phyloP scores from a whole-genome alignment of 495 filamentous ascomycete species.

The Penicillium arizonense region DNA sequence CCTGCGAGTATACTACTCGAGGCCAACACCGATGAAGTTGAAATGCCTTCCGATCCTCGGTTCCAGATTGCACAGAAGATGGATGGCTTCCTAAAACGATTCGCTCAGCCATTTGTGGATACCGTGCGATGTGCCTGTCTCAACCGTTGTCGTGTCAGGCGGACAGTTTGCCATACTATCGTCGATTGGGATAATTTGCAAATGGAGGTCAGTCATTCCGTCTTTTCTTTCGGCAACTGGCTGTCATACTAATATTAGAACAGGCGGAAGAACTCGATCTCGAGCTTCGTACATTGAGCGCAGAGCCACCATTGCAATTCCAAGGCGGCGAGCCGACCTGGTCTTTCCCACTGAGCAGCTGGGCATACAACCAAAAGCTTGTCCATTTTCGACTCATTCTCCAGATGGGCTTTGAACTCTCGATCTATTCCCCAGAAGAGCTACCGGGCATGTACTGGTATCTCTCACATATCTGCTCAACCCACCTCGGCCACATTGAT shows the following conservation, averaged over 20 bases:
- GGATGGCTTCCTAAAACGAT: conserved; percentile 74
- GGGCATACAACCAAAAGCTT: conserved; percentile 87
- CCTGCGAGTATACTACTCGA: conserved; percentile 71
- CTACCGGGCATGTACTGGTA: conserved; percentile 90
- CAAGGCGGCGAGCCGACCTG: conserved; percentile 48
- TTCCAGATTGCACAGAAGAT: conserved; percentile 74
- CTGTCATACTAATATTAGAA: not conserved
- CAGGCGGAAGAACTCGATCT: conserved; percentile 74
- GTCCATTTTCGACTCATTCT: conserved; percentile 82
- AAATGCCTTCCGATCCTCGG: conserved; percentile 72
- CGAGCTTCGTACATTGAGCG: conserved; percentile 61
- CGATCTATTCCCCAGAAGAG: conserved; percentile 85
- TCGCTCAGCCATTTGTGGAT: conserved; percentile 74
- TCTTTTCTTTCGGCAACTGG: not conserved
- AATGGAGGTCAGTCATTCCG: conserved; percentile 53
- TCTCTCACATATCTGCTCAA: conserved; percentile 46
- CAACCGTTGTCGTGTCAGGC: conserved; percentile 83
- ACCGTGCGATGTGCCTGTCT: conserved; percentile 80
- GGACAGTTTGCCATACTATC: conserved; percentile 78
- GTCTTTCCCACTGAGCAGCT: conserved; percentile 76
- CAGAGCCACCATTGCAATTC: conserved; percentile 56
- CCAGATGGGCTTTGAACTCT: conserved; percentile 93
- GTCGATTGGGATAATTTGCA: conserved; percentile 84
- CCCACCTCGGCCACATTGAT: conserved; percentile 57
- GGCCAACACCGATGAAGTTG: conserved; percentile 68